These are phyloP conservation scores for Heritiera littoralis DNA, from an alignment of 345 rosid species.

Conservation along the genomic window DNA sequence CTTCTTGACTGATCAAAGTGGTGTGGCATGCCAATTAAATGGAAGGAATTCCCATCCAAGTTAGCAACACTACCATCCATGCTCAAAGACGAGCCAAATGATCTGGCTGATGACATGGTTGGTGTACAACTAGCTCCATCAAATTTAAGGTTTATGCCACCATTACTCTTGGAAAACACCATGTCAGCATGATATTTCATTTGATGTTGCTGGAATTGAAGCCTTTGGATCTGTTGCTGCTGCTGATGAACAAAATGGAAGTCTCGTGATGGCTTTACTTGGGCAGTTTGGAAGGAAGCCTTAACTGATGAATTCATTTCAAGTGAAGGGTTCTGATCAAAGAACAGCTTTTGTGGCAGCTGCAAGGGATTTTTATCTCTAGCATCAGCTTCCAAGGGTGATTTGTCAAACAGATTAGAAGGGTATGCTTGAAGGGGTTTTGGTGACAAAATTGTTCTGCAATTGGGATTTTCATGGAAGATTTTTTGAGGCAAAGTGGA, in stretches of 20 bases:
- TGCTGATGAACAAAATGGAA: slow-evolving; percentile 51
- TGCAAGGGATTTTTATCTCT: slow-evolving; percentile 34
- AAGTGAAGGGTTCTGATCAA: slow-evolving; percentile 41
- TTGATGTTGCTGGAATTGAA: slow-evolving; percentile 45
- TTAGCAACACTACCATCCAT: slow-evolving; percentile 56
- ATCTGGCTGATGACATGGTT: slow-evolving; percentile 56
- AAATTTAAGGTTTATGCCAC: slow-evolving; percentile 59
- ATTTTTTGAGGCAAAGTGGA: slow-evolving; percentile 56
- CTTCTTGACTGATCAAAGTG: slow-evolving; percentile 47
- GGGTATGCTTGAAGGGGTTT: slow-evolving; percentile 64
- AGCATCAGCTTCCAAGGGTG: slow-evolving; percentile 25
- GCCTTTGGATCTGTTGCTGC: slow-evolving; percentile 50
- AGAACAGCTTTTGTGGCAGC: slow-evolving; percentile 34
- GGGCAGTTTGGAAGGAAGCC: slow-evolving; percentile 40
- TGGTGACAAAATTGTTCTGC: slow-evolving; percentile 51
- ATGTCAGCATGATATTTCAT: slow-evolving; percentile 40
- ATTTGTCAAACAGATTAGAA: slow-evolving; percentile 32
- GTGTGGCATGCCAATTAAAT: slow-evolving; percentile 55
- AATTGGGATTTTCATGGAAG: slow-evolving; percentile 55
- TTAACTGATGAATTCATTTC: slow-evolving; percentile 43
- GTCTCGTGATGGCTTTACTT: slow-evolving; percentile 29
- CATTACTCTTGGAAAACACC: slow-evolving; percentile 45
- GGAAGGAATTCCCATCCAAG: slow-evolving; percentile 51
- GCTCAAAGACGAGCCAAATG: slow-evolving; percentile 65
- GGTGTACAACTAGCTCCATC: slow-evolving; percentile 60